Base-by-base conservation (phyloP, 2,329 filamentous ascomycete species). In the Penicillium janthinellum region DNA sequence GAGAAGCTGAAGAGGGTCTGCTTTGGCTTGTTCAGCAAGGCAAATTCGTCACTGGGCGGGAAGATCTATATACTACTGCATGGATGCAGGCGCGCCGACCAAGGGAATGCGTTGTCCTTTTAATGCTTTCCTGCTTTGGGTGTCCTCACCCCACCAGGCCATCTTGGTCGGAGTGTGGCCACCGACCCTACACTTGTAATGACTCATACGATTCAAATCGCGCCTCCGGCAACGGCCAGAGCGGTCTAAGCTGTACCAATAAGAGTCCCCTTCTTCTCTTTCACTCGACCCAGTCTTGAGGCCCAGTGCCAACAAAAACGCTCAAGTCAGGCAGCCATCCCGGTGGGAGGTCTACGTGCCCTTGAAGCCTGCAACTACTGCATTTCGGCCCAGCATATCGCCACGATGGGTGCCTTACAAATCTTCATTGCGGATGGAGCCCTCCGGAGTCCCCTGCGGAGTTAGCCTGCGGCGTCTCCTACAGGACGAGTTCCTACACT, bases 21-120 rank as follows among this genome's bases (percentile, higher is more conserved):
- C 42, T 44, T 41, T 34, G 22, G 38, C 15, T n/a, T 47, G 51
- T 35, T 56, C 42, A 59, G 28, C 37, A 54, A 17, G 51, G 37
- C 51, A 54, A 54, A 44, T 31, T 42, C 51, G 39, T 44, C 37
- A 56, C 42, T 51, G 52, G 52, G 17, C 51, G 50, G 39, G 42
- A 41, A 45, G 37, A 45, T 58, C 4, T 54, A 56, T 59, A 64
- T 60, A 49, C 44, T 37, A 44, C 11, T 54, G 51, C 50, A 55
- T 47, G 47, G 7, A 64, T 64, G 60, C 55, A 61, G 25, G 49
- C 31, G 10, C 38, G 10, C 38, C 35, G n/a, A 25, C 5, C 31
- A 10, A n/a, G 31, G 31, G 57, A 48, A 57, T 54, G 50, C 28
- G 55, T 45, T 58, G 56, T 42, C 37, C 34, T 39, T 48, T 58